Evolutionary conservation across 2,329 filamentous ascomycete species (phyloP).

Genomic region (Xylariaceae sp.): DNA sequence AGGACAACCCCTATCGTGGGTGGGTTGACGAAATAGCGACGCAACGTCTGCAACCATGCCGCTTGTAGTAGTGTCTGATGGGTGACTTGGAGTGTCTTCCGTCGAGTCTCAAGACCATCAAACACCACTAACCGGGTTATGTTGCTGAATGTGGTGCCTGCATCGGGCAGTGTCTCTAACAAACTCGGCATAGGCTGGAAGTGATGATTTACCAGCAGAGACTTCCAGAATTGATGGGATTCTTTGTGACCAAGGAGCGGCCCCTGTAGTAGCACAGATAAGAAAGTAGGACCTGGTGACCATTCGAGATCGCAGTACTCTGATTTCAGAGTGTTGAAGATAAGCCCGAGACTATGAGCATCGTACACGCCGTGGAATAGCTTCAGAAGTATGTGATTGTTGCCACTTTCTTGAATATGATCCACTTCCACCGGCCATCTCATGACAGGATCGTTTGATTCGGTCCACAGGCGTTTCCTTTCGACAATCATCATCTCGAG

Average conservation of each 20-base stretch:
- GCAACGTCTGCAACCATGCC: slow-evolving; percentile 62
- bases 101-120: slow-evolving; percentile 44
- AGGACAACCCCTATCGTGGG: slow-evolving; percentile 67
- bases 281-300: slow-evolving; percentile 49
- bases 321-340: slow-evolving; percentile 55
- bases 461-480: slow-evolving; percentile 48
- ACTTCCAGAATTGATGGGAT: slow-evolving; percentile 60
- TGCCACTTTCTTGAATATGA: slow-evolving; percentile 31
- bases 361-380: slow-evolving; percentile 89
- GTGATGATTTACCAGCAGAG: slow-evolving; percentile 42
- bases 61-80: slow-evolving; percentile 75
- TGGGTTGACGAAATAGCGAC: slow-evolving; percentile 41
- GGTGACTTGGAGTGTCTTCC: slow-evolving; percentile 62
- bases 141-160: slow-evolving; percentile 17
- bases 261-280: slow-evolving; percentile 63
- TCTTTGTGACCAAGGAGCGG: slow-evolving; percentile 49
- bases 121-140: slow-evolving; percentile 35
- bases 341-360: slow-evolving; percentile 66
- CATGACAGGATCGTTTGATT: slow-evolving; percentile 45
- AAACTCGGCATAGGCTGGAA: slow-evolving; percentile 24
- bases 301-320: slow-evolving; percentile 41
- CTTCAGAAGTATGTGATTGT: slow-evolving; percentile 50
- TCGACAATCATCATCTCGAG: slow-evolving; percentile 34
- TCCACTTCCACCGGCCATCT: slow-evolving; percentile 48
- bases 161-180: background rate